Evolutionary conservation across 148 eudicot species (phyloP).

Genomic region (Rhododendron kiyosumense): DNA sequence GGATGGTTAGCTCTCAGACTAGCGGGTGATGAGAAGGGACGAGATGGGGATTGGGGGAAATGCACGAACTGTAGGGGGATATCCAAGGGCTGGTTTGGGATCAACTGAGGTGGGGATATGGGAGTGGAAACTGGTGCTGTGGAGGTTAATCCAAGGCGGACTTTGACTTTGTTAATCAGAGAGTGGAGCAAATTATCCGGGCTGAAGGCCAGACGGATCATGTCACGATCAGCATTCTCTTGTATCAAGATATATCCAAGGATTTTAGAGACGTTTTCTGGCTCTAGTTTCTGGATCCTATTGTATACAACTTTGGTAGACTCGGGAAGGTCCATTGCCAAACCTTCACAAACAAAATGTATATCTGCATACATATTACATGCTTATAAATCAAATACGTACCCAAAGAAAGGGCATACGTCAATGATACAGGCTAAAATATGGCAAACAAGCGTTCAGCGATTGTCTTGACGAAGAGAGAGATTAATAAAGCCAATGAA

Average conservation of each 20-base stretch:
- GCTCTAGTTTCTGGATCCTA: constrained; percentile 37
- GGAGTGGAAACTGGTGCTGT: background rate
- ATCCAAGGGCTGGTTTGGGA: constrained; percentile 24
- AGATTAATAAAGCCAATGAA: background rate
- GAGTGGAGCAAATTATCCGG: constrained; percentile 28
- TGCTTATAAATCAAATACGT: background rate
- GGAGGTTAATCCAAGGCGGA: constrained; percentile 19
- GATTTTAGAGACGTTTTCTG: constrained; percentile 38
- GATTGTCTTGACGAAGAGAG: background rate
- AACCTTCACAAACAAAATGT: constrained; percentile 1
- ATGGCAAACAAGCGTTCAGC: background rate
- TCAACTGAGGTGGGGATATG: constrained; percentile 15
- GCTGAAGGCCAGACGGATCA: constrained; percentile 38
- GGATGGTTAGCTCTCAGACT: constrained; percentile 15
- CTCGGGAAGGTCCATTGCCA: constrained; percentile 34
- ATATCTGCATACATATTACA: background rate
- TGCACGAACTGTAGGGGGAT: constrained; percentile 30
- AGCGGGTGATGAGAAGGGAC: constrained; percentile 22
- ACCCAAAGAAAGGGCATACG: background rate
- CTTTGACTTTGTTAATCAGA: constrained; percentile 20
- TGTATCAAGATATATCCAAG: constrained; percentile 31
- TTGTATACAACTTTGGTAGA: constrained; percentile 31
- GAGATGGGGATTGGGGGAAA: constrained; percentile 31
- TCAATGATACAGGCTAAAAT: background rate
- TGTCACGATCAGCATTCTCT: constrained; percentile 26